phyloP scores from a whole-genome alignment of 306 rosid species.

The Vicia sativa region DNA sequence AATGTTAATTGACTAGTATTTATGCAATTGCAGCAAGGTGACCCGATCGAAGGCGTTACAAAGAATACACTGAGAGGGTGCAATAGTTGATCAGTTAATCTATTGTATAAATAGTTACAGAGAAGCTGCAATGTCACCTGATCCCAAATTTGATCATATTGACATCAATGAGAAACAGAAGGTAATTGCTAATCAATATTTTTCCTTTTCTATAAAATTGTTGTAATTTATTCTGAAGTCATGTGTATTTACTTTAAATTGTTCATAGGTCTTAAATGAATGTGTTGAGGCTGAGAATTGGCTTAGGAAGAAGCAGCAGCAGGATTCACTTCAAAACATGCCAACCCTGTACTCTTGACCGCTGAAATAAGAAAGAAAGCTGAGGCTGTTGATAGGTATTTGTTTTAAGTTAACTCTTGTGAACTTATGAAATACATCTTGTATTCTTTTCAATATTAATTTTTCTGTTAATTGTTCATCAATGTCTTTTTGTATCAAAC shows the following conservation, averaged over 20 bases:
- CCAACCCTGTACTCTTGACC: conserved; percentile 65
- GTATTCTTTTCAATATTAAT: not conserved
- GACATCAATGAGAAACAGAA: conserved; percentile 78
- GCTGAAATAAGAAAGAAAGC: conserved; percentile 87
- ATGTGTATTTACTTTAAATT: not conserved
- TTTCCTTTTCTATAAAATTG: not conserved
- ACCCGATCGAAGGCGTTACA: conserved; percentile 86
- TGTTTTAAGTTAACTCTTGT: too few relatives aligned
- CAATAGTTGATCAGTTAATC: conserved; percentile 61
- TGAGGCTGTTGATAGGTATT: conserved; percentile 87
- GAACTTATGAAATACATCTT: not conserved
- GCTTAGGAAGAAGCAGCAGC: conserved; percentile 79
- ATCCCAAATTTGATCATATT: conserved; percentile 85
- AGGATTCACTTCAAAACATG: conserved; percentile 74
- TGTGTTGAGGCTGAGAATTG: conserved; percentile 91
- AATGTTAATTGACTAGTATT: conserved; percentile 8
- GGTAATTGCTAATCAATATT: conserved; percentile 42
- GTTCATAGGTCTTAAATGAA: conserved; percentile 66
- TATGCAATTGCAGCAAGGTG: conserved; percentile 74
- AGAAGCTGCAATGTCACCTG: conserved; percentile 74
- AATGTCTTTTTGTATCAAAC: not conserved
- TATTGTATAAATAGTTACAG: conserved; percentile 73
- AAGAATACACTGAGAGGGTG: conserved; percentile 71
- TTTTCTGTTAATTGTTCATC: not conserved
- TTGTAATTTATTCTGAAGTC: not conserved